Base-by-base conservation (phyloP, 2,329 filamentous ascomycete genomes). In the Fusarium compactum region DNA sequence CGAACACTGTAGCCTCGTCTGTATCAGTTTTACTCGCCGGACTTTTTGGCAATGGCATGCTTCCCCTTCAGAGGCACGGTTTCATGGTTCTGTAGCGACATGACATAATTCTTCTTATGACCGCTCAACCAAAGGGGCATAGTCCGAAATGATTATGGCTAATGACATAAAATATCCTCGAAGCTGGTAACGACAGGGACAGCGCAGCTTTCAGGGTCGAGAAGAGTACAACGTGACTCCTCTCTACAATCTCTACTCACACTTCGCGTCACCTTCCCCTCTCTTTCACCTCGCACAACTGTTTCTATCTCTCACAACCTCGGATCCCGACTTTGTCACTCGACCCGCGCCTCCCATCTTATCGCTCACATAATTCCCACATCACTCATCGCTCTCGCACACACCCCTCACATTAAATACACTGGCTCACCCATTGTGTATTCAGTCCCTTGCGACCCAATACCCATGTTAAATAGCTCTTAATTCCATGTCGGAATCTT, bases 181-280 rank as follows among this genome's bases (percentile, higher is more conserved):
- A 65, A 74, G 69, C 62, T 34, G 67, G 74, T 73, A 60, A 63
- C 48, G 65, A 61, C 67, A 61, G 64, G 67, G 65, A 66, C 51
- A 67, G 67, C 62, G 74, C 67, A 66, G 59, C 50, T 46, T 48
- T 45, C 52, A 69, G 62, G 65, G 71, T 67, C 72, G 62, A 69
- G 74, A 76, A 76, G 74, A 71, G 74, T 72, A 74, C 61, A 76
- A 74, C 72, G 54, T 70, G 74, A 70, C 67, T 73, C 70, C 71
- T 73, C 53, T 59, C 64, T 68, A 72, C 72, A 74, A 73, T 75
- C 73, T 71, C 75, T 74, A 72, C 75, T 72, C 68, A 53, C 65
- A 67, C 67, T 62, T 71, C 69, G 62, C 70, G 65, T 73, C 73
- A 71, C 69, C 58, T 70, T 67, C 58, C 64, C 69, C 59, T 68